Evolutionary conservation across 768 basidiomycete species (phyloP), one percentile per base, ranked within the genome.

Genomic region (Coprinopsis sp.): DNA sequence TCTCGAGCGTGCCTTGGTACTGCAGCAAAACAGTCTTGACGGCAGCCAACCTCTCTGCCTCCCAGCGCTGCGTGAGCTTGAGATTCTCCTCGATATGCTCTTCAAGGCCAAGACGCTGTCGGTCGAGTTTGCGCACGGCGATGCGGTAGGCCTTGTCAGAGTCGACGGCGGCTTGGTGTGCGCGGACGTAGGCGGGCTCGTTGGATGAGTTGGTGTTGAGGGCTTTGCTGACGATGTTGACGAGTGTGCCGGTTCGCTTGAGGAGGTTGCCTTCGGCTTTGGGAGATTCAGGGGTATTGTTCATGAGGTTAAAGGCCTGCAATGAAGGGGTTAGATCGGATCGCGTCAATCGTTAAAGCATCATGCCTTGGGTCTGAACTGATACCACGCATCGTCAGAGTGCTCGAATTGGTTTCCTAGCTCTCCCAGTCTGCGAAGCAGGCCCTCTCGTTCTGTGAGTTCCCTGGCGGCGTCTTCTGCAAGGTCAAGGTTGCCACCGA

Each of bases 1-100:
- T 84, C 13, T 78, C 68, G 31, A 94, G 62, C 7, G 86, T 90
- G 33, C 82, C 86, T 53, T 94, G 90, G 59, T 90, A 96, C 62
- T 94, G 89, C 31, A 87, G 74, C 18, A 96, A 71, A 3, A 90
- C 91, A 3, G 87, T 87, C 71, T 93, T 93, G 48, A 95, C 79
- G 3, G 88, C 87, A 21, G 82, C 69, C 58, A 95, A 68, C 37
- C 93, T 71, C 55, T 95, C 93, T 31, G 74, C 63, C 67, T 96
- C 93, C 88, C 89, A 92, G 46, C 75, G 74, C 61, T 95, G 92
- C 49, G 92, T 72, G 1, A 74, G 59, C 66, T 87, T 91, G 37
- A 95, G 68, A 1, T 80, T 82, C 46, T 90, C 85, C 59, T 95
- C 92, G 38, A 95, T 77, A 38, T 80, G 74, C 59, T 94, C 90